Percentiles rank a stretch among this genome's conserved stretches.
phyloP scores from a whole-genome alignment of 2,329 filamentous ascomycete genomes.

The Dactylellina sp. region DNA sequence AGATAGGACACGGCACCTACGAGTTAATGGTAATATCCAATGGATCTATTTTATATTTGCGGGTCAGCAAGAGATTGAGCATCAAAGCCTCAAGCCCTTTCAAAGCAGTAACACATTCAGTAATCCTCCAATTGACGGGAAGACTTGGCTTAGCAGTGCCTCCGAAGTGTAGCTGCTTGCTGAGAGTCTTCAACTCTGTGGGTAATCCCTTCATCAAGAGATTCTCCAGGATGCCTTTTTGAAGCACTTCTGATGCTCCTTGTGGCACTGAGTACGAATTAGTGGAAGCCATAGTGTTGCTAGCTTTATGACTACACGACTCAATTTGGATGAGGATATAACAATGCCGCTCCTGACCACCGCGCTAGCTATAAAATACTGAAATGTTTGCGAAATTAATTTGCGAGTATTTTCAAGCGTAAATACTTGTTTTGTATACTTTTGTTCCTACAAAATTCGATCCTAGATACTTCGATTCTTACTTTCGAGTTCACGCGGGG shows the following conservation, averaged over 20 bases:
- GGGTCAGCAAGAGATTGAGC: conserved; percentile 65
- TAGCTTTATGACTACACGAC: no score
- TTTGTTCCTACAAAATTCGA: no score
- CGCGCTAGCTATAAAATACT: no score
- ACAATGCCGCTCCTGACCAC: no score
- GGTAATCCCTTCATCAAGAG: conserved; percentile 64
- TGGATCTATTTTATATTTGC: conserved; percentile 64
- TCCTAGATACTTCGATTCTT: no score
- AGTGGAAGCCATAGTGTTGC: conserved; percentile 12
- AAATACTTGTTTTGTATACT: no score
- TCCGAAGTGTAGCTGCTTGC: conserved; percentile 64
- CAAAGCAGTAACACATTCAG: conserved; percentile 68
- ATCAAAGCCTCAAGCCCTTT: conserved; percentile 68
- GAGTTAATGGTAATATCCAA: conserved; percentile 67
- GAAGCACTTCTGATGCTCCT: conserved; percentile 61
- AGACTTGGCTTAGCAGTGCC: conserved; percentile 66
- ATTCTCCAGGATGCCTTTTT: conserved; percentile 66
- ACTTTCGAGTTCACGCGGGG: no score
- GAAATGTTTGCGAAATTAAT: no score
- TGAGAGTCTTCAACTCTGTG: conserved; percentile 62
- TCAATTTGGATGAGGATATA: no score
- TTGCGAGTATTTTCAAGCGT: no score
- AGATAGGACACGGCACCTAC: conserved; percentile 60
- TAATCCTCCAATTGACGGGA: conserved; percentile 71
- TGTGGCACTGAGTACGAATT: conserved; percentile 60